Evolutionary conservation across 345 rosid genomes (phyloP).

Genomic region (Aquilaria malaccensis): DNA sequence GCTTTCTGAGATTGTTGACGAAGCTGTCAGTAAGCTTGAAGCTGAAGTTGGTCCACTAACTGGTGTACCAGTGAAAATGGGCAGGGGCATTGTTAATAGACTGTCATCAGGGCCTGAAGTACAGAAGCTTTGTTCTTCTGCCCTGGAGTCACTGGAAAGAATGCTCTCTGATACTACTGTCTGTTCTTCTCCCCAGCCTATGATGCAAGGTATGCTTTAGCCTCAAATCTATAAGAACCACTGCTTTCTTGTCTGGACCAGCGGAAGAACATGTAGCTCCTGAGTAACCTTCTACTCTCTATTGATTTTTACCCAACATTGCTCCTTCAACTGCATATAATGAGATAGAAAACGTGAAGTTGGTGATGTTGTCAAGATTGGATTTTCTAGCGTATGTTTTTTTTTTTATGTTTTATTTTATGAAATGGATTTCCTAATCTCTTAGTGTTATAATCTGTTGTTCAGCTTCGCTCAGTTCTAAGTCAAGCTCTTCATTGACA

Average conservation of each 20-base stretch:
- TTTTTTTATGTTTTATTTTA: background rate
- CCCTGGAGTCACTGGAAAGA: conserved; percentile 56
- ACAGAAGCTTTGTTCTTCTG: conserved; percentile 64
- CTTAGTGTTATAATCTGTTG: background rate
- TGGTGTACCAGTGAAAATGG: conserved; percentile 79
- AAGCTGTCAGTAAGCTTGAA: conserved; percentile 72
- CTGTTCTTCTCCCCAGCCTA: conserved; percentile 17
- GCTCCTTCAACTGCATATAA: background rate
- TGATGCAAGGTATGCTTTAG: conserved; percentile 31
- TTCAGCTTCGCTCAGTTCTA: conserved; percentile 25
- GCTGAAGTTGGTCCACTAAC: conserved; percentile 80
- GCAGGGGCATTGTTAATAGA: conserved; percentile 81
- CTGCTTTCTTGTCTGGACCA: background rate
- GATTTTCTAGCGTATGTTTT: background rate
- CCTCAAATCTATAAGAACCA: background rate
- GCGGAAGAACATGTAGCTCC: background rate
- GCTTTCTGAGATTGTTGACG: conserved; percentile 53
- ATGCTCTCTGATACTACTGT: conserved; percentile 25
- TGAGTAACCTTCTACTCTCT: background rate
- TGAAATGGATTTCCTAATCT: background rate
- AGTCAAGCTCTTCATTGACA: conserved; percentile 22
- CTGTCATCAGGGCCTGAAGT: conserved; percentile 72
- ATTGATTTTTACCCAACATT: background rate
- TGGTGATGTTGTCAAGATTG: too few relatives aligned
- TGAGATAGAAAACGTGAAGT: too few relatives aligned